Evolutionary conservation across 257 asterid species (phyloP).

Genomic region (Voacanga thouarsii): DNA sequence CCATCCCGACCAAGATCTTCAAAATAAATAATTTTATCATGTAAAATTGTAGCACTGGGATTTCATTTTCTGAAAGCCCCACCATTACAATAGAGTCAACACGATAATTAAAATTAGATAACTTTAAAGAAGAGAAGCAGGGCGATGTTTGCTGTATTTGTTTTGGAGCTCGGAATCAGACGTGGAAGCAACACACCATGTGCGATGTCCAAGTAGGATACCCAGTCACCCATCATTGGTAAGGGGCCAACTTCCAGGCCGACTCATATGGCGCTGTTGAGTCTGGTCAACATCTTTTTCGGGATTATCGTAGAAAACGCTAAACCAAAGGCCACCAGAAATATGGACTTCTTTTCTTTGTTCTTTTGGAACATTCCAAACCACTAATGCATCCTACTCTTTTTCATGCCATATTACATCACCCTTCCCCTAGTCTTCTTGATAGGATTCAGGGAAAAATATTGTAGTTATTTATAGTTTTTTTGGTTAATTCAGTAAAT

Average conservation of each 20-base stretch:
- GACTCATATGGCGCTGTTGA: conserved; percentile 28
- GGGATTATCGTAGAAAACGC: neutral
- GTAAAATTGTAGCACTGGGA: neutral
- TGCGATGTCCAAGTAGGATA: conserved; percentile 35
- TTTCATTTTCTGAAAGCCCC: neutral
- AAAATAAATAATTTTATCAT: neutral
- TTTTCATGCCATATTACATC: neutral
- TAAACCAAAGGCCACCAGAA: conserved; percentile 12
- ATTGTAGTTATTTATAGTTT: neutral
- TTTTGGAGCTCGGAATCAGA: neutral
- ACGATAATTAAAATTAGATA: neutral
- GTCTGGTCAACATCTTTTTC: conserved; percentile 27
- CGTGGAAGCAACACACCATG: conserved; percentile 39
- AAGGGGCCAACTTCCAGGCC: conserved; percentile 31
- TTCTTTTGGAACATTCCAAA: conserved; percentile 28
- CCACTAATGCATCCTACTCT: too few species aligned
- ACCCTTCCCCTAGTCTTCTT: neutral
- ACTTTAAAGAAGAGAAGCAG: neutral
- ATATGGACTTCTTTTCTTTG: conserved; percentile 17
- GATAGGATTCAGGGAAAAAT: neutral
- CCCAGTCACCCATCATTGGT: conserved; percentile 22
- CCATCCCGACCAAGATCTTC: neutral
- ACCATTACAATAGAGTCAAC: neutral
- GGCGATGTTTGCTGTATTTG: neutral
- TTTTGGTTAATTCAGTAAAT: too few species aligned